Conservation (phyloP, 352 stramenopile genomes). For the Saprolegnia parasitica region DNA sequence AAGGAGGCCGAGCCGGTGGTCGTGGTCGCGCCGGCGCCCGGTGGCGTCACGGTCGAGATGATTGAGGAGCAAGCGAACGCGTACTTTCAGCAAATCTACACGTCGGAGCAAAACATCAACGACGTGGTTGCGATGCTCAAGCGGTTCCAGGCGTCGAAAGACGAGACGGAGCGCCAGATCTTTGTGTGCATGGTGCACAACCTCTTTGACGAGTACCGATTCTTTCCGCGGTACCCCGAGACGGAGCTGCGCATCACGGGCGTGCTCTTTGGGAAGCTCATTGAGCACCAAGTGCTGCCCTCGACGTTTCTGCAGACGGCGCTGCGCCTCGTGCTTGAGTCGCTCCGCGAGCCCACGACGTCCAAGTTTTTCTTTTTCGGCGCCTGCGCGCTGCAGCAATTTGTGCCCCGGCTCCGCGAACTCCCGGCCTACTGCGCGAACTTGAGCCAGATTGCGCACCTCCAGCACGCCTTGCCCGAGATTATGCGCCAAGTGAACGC, state of each 20-base stretch:
- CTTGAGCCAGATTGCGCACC: conserved; percentile 96
- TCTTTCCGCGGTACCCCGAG: conserved; percentile 98
- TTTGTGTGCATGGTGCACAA: conserved; percentile 99
- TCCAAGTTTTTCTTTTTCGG: conserved; percentile 98
- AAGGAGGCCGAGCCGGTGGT: conserved; percentile 41
- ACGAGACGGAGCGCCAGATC: conserved; percentile 96
- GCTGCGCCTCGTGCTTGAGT: conserved; percentile 96
- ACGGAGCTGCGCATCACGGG: conserved; percentile 98
- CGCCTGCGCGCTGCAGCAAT: conserved; percentile 98
- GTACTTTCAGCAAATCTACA: conserved; percentile 99
- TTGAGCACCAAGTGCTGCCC: conserved; percentile 97
- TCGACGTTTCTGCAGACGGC: conserved; percentile 97
- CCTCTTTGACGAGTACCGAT: conserved; percentile 99
- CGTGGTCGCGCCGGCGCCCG: conserved; percentile 19
- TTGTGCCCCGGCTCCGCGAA: conserved; percentile 94
- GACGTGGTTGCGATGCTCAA: conserved; percentile 98
- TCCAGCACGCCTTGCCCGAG: conserved; percentile 91
- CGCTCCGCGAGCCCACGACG: conserved; percentile 93
- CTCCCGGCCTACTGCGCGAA: conserved; percentile 97
- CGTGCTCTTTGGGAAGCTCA: conserved; percentile 97
- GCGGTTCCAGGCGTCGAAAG: conserved; percentile 95
- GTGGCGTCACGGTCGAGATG: conserved; percentile 84
- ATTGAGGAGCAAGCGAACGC: conserved; percentile 98
- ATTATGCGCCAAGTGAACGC: conserved; percentile 87
- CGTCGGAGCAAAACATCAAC: conserved; percentile 96